Evolutionary conservation across 2,329 filamentous ascomycete genomes (phyloP), one percentile per base, ranked within the genome.

Genomic region (Fragosphaeria purpurea): DNA sequence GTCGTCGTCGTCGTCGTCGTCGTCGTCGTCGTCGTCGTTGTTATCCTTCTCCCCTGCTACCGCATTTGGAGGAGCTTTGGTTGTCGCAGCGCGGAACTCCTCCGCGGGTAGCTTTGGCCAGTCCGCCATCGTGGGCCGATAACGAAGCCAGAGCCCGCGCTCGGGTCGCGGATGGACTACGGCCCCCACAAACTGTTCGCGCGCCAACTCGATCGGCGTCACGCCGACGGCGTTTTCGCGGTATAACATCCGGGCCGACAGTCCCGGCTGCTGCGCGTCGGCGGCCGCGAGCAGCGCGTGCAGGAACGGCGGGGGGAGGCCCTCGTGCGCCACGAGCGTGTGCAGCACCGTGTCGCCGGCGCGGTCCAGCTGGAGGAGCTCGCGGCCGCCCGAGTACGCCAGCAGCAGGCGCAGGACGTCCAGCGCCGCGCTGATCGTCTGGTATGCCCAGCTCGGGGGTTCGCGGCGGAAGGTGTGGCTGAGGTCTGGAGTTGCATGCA

Each of bases 191-290:
- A 74, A 73, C 1, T 65, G 63, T 48, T 85, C 81, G 47, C 77
- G 69, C 0, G 82, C 79, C 46, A 86, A 66, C 58, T 93, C 86
- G 33, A 75, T 72, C 0, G 87, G 83, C 0, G 86, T 93, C 12
- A 78, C 75, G 2, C 88, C 88, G 0, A 85, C 85, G 0, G 85
- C 79, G 57, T 90, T 90, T 62, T 93, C 88, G 30, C 82, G 77
- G 57, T 78, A 74, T 0, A 88, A 67, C 2, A 89, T 70, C 22
- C 11, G 13, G 6, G 33, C 39, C n/a, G 39, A 34, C 22, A 22
- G 11, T 32, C 8, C 6, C 1, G 11, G 22, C n/a, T 32, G 43
- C 34, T 51, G 45, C n/a, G 50, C 11, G 32, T 72, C 70, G 0
- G 83, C 77, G 13, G 77, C 71, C 56, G 69, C 69, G 8, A 76